Evolutionary conservation across 176 grass and related monocot genomes (phyloP).

Genomic region (Eremochloa ophiuroides): DNA sequence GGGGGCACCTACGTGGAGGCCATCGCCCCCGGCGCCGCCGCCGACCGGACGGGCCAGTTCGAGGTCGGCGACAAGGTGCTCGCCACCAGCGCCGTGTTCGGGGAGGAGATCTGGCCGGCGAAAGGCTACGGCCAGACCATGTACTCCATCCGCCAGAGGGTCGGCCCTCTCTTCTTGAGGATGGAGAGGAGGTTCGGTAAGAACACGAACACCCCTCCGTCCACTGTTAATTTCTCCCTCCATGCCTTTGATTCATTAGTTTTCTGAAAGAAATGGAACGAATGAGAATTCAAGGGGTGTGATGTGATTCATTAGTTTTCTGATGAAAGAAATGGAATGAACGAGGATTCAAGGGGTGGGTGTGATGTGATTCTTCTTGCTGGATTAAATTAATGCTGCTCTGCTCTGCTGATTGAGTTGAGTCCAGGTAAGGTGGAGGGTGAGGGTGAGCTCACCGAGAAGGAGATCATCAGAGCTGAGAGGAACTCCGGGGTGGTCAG

Average conservation of each 20-base stretch:
- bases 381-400: neutral
- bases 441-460: conserved; percentile 68
- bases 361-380: too few species aligned
- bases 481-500: conserved; percentile 92
- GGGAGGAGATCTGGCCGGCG: conserved; percentile 90
- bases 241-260: neutral
- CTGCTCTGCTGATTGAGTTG: neutral
- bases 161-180: conserved; percentile 82
- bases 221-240: neutral
- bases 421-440: conserved; percentile 51
- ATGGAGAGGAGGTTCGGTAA: conserved; percentile 82
- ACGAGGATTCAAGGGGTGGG: neutral
- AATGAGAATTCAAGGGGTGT: too few species aligned
- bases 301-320: neutral
- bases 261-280: too few species aligned
- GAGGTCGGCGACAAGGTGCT: conserved; percentile 88
- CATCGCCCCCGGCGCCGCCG: conserved; percentile 59
- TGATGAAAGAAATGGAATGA: neutral
- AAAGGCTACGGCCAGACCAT: conserved; percentile 92
- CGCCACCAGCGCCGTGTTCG: conserved; percentile 84
- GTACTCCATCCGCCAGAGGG: conserved; percentile 89
- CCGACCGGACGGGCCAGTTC: conserved; percentile 70
- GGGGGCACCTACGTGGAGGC: conserved; percentile 91
- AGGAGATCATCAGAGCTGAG: conserved; percentile 94
- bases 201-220: neutral